phyloP scores from a whole-genome alignment of 176 grass and related monocot genomes.

The Calamus simplicifolius region DNA sequence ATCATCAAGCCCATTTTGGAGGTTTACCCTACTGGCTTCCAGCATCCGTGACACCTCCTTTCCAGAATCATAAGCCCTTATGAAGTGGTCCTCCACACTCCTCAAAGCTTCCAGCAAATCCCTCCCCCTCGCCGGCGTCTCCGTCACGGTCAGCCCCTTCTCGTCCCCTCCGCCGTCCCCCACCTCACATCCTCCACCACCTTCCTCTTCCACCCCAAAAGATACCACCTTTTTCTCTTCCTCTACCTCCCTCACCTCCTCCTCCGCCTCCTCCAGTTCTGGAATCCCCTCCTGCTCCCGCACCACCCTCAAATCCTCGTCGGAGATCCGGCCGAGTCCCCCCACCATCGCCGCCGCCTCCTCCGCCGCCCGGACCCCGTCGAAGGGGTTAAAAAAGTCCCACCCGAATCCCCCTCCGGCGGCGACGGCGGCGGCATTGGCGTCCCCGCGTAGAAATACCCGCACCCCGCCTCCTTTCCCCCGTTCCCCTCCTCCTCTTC shows the following conservation, averaged over 20 bases:
- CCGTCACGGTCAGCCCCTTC: slow-evolving; percentile 40
- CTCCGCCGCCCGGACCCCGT: slow-evolving; percentile 38
- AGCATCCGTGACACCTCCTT: slow-evolving; percentile 90
- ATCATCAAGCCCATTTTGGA: slow-evolving; percentile 35
- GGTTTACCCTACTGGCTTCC: slow-evolving; percentile 36
- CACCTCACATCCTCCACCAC: background rate
- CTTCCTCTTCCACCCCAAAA: background rate
- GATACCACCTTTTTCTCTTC: slow-evolving; percentile 2
- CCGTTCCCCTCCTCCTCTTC: slow-evolving; percentile 3
- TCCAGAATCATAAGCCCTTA: slow-evolving; percentile 48
- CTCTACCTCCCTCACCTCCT: slow-evolving; percentile 23
- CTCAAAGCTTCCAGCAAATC: slow-evolving; percentile 79
- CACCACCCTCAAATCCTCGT: slow-evolving; percentile 71
- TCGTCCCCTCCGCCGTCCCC: slow-evolving; percentile 14
- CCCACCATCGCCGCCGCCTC: slow-evolving; percentile 15
- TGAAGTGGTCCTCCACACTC: slow-evolving; percentile 76
- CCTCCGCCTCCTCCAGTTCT: slow-evolving; percentile 74
- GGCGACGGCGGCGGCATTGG: slow-evolving; percentile 33
- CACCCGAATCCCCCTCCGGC: slow-evolving; percentile 40
- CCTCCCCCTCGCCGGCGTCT: slow-evolving; percentile 28
- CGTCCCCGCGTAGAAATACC: slow-evolving; percentile 61
- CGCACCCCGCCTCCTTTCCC: slow-evolving; percentile 37
- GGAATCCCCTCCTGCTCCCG: slow-evolving; percentile 93
- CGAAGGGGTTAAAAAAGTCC: slow-evolving; percentile 98
- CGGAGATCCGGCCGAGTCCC: slow-evolving; percentile 9